Evolutionary conservation across 1,139 yeast species (phyloP), one percentile per base, ranked within the genome.

Genomic region (Zhuliangozyma blackwelliae): DNA sequence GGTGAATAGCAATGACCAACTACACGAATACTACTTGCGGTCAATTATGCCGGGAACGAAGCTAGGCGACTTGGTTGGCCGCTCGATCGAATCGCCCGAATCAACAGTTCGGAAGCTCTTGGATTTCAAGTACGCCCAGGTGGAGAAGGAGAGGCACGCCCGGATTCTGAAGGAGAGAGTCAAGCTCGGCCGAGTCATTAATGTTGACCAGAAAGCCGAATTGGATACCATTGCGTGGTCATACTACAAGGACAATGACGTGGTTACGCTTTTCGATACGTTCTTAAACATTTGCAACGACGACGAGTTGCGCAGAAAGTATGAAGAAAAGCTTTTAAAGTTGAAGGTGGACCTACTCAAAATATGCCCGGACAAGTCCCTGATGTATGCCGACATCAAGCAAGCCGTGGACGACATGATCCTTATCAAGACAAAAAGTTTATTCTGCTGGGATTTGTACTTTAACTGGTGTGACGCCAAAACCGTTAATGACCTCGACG

Each of bases 401-500:
- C 77, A 75, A 10, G 69, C 79, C 71, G 77, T 80, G 1, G 82
- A 78, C 16, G 95, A 84, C 28, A 77, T 90, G 81, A 78, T 89
- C 3, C 61, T 82, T 22, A 77, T 92, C 10, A 73, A 76, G 29
- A 75, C 81, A 11, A 69, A 72, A 1, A 78, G 81, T 21, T 63
- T 74, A 23, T 63, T 75, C 29, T 88, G 92, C 1, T 92, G 96
- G 95, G 69, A 74, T 34, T 54, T 83, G 10, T 79, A 78, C 48
- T 77, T 89, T 47, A 96, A 92, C 49, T 84, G 92, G 83, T 48
- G 62, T 27, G 96, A 92, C 54, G 72, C 71, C 7, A 56, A 54
- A 3, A 61, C 68, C 8, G 55, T 88, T 10, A 48, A 48, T 7
- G 72, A 74, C 2, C 54, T 86, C 35, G 81, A 81, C 34, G 54